Evolutionary conservation across 1,139 yeast species (phyloP).

Genomic region (Blastobotrys illinoisensis): DNA sequence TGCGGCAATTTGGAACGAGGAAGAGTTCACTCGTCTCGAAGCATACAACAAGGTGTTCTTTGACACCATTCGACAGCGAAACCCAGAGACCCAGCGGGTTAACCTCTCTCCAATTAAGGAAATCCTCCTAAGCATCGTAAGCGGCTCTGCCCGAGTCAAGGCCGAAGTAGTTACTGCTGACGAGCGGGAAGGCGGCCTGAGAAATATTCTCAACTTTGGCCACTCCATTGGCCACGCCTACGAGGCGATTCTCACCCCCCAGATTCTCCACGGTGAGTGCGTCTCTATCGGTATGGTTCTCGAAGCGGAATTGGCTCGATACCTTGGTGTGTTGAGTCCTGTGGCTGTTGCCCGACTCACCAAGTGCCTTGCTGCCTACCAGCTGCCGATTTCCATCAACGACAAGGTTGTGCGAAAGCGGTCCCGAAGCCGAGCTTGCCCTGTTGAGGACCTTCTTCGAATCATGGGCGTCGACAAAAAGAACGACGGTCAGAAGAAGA

Average conservation of each 20-base stretch:
- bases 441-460: constrained; percentile 62
- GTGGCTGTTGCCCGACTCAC: constrained; percentile 89
- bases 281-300: constrained; percentile 90
- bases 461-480: constrained; percentile 97
- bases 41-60: constrained; percentile 63
- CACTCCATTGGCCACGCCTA: constrained; percentile 98
- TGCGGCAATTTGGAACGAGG: constrained; percentile 96
- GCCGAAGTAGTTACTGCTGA: constrained; percentile 92
- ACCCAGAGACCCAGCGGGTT: constrained; percentile 37
- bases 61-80: constrained; percentile 48
- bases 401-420: constrained; percentile 70
- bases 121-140: constrained; percentile 71
- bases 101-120: constrained; percentile 63
- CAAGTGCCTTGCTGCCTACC: constrained; percentile 78
- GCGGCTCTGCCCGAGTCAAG: constrained; percentile 83
- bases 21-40: constrained; percentile 81
- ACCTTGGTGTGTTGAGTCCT: constrained; percentile 80
- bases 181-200: constrained; percentile 91
- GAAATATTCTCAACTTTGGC: constrained; percentile 91
- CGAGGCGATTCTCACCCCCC: constrained; percentile 93
- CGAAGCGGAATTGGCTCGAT: constrained; percentile 92
- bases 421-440: constrained; percentile 62
- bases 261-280: constrained; percentile 96
- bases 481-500: constrained; percentile 87
- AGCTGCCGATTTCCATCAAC: constrained; percentile 72